Base-by-base conservation (phyloP, 2,329 filamentous ascomycete genomes). In the Exutisphaerella laricina region DNA sequence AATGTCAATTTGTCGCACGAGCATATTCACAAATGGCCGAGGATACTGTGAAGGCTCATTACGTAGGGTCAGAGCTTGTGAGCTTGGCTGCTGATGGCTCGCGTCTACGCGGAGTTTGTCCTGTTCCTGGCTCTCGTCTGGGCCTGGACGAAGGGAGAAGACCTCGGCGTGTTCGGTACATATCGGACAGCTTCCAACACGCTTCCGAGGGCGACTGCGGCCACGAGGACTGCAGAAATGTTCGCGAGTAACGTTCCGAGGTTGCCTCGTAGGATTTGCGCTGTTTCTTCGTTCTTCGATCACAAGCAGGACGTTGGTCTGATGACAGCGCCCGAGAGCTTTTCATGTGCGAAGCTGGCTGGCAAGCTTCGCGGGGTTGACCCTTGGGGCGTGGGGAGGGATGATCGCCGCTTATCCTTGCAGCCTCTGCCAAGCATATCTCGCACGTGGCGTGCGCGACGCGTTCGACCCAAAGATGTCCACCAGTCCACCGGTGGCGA, bases 71-170 rank as follows among this genome's bases (percentile, higher is more conserved):
- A 53, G 33, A 35, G 44, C 35, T 43, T 42, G 38, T 40, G 43
- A 38, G 21, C 36, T 41, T 45, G 37, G 43, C 40, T 41, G 44
- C 39, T 23, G 36, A 46, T 39, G 45, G 46, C 44, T 49, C 53
- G 49, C 39, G 31, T 39, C 28, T 18, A 41, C 46, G 44, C 49
- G 51, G 51, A 47, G 43, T 23, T 34, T 45, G 34, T 43, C 43
- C 45, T 54, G 51, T 39, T 33, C 41, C 43, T 52, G 46, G 44
- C 12, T 46, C n/a, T n/a, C 23, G 23, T 26, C 23, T 35, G 33
- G 30, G 18, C 49, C 53, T 56, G 57, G 57, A 45, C 52, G 56
- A 60, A 47, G 54, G 57, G 57, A 49, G 45, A 46, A 41, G 43
- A 51, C 55, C 56, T 57, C 55, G 30, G 30, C 30, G 30, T 8